Evolutionary conservation across 1,284 basidiomycete species (phyloP), one percentile per base, ranked within the genome.

Genomic region (Fomitopsis schrenkii): DNA sequence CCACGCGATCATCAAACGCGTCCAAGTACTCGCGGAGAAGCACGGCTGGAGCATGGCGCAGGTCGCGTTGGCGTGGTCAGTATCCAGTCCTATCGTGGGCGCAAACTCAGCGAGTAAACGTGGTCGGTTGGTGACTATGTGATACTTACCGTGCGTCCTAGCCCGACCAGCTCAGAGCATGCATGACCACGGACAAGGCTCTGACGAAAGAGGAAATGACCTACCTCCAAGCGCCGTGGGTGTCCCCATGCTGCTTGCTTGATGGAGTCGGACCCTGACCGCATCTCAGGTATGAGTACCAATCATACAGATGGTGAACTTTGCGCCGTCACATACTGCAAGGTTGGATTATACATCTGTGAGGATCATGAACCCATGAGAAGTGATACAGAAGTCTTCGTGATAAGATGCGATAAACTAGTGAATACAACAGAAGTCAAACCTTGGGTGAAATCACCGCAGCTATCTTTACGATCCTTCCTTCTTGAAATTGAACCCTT

Each of bases 81-180:
- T 78, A 0, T 53, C 71, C 1, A 79, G 75, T 46, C 79, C 80
- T 0, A 80, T 81, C 58, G 73, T 80, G 4, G 77, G 77, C 7
- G 60, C 63, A 9, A 73, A 67, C 62, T 69, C 67, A 28, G 67
- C 70, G 15, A 46, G 59, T 58, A 3, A 26, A 28, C 3, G 30
- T 9, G 14, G 22, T 6, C n/a, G 14, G n/a, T 36, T 2, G n/a
- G 42, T 6, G n/a, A 10, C 8, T 14, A 9, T n/a, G 22, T 15
- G 8, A 14, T 10, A 1, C 14, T 44, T 17, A 38, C 3, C n/a
- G 19, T 10, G n/a, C 19, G 2, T n/a, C 22, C 22, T 22, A 22
- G 22, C 22, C 22, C 2, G 22, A 22, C 22, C 22, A 2, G 22
- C 22, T 22, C 22, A 22, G 22, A 22, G 22, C 22, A 22, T 22